Evolutionary conservation across 129 eudicot genomes (phyloP), one percentile per base, ranked within the genome.

Genomic region (Apium graveolens): DNA sequence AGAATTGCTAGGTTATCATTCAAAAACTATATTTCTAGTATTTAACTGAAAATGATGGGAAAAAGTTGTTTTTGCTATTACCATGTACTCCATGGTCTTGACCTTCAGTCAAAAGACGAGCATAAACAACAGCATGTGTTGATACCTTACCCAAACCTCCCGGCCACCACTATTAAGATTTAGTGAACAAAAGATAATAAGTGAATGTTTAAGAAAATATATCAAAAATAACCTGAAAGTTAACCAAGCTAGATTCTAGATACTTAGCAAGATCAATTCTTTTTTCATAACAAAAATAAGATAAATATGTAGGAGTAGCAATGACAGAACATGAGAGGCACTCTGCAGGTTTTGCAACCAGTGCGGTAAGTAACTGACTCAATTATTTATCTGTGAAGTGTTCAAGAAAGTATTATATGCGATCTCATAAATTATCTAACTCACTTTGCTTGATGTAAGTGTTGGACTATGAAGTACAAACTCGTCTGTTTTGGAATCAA

Each of bases 81-180:
- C 97, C 99, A 80, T 95, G 88, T 72, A 95, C 83, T 37, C 99
- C 99, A 80, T 92, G 86, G 75, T 92, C 97, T 85, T 88, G 78
- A 85, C 92, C 97, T 55, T 83, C 89, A 63, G 79, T 79, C 73
- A 95, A 82, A 35, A 95, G 93, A 45, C 97, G 96, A 55, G 97
- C 97, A 87, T 90, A 95, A 68, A 90, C 93, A n/a, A 92, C 80
- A 38, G 89, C 99, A 88, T 95, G 99, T 12, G 97, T 95, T 39
- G 99, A 88, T 65, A 84, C 81, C 89, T 95, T 95, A 43, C 99
- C 99, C 81, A 95, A 82, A 66, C 99, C 99, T 76, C 97, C 99
- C 57, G 99, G 99, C 99, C 99, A 95, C 99, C 99, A 95, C 99
- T 95, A 76, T 72, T 74, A 17, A 84, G 37, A 82, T 45, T 46